phyloP scores from a whole-genome alignment of 2,329 filamentous ascomycete genomes.

The Scolecobasidium constrictum region DNA sequence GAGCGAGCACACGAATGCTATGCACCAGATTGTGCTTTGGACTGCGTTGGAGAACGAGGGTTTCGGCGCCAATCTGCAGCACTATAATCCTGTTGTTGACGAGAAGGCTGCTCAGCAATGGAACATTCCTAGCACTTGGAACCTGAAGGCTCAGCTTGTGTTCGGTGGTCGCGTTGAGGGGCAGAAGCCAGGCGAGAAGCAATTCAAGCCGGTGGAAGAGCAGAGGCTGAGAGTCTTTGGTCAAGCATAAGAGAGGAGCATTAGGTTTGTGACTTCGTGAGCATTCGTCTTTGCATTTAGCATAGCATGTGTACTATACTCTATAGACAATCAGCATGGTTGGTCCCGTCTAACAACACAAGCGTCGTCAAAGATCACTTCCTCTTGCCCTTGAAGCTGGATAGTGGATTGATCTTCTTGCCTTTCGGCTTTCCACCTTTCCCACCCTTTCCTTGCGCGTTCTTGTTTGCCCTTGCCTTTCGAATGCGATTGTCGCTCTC shows the following conservation, averaged over 20 bases:
- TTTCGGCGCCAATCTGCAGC: conserved; percentile 80
- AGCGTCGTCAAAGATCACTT: conserved; percentile 1
- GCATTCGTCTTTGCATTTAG: too few relatives aligned
- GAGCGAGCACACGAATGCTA: conserved; percentile 67
- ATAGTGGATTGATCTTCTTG: conserved; percentile 74
- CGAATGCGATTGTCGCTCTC: conserved; percentile 28
- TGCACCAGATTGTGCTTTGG: conserved; percentile 76
- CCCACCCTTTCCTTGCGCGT: conserved; percentile 36
- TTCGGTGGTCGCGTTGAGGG: conserved; percentile 58
- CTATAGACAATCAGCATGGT: too few relatives aligned
- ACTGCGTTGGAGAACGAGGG: conserved; percentile 73
- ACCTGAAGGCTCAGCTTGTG: conserved; percentile 71
- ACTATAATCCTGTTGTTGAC: conserved; percentile 85
- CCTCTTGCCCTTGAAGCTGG: conserved; percentile 54
- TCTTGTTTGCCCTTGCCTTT: conserved; percentile 34
- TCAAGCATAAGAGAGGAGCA: too few relatives aligned
- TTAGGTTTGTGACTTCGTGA: too few relatives aligned
- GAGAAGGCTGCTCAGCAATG: conserved; percentile 57
- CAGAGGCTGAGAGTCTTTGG: conserved; percentile 15
- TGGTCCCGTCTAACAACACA: too few relatives aligned
- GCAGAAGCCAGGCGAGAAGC: conserved; percentile 50
- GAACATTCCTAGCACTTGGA: conserved; percentile 62
- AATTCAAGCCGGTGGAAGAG: conserved; percentile 53
- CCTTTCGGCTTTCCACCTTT: conserved; percentile 40
- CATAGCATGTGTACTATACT: neutral